Percentiles rank a stretch among this genome's conserved stretches.
Conservation (phyloP, 1,139 yeast genomes). For the Petasospora rhodanensis region DNA sequence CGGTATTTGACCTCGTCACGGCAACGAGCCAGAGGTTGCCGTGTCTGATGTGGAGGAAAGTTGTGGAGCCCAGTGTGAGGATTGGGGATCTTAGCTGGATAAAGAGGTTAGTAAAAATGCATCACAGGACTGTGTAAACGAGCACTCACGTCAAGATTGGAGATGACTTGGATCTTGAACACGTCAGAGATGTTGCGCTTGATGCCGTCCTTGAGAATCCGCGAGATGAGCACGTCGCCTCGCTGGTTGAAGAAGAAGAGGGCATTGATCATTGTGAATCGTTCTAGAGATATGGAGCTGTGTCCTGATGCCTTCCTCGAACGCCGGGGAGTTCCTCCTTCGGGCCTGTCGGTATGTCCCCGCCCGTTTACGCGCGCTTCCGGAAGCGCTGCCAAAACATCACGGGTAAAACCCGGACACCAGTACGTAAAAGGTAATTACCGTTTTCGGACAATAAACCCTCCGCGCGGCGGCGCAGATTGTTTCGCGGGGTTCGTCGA, state of each 20-base stretch:
- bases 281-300: too few species aligned
- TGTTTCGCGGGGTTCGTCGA: too few species aligned
- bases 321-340: too few species aligned
- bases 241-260: constrained; percentile 69
- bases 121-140: too few species aligned
- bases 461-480: too few species aligned
- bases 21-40: constrained; percentile 79
- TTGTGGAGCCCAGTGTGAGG: constrained; percentile 86
- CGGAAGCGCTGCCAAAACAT: too few species aligned
- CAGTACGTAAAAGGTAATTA: too few species aligned
- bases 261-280: constrained; percentile 80
- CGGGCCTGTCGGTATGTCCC: too few species aligned
- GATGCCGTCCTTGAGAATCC: constrained; percentile 67
- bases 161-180: constrained; percentile 83
- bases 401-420: too few species aligned
- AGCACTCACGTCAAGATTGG: constrained; percentile 42
- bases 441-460: too few species aligned
- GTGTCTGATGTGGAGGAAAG: constrained; percentile 74
- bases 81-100: constrained; percentile 65
- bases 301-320: too few species aligned
- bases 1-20: constrained; percentile 82
- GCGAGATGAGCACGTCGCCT: constrained; percentile 83
- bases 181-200: constrained; percentile 78
- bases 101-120: constrained; percentile 8
- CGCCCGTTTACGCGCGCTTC: too few species aligned